Evolutionary conservation across 1,284 basidiomycete species (phyloP), one percentile per base, ranked within the genome.

Genomic region (Naganishia sp.): DNA sequence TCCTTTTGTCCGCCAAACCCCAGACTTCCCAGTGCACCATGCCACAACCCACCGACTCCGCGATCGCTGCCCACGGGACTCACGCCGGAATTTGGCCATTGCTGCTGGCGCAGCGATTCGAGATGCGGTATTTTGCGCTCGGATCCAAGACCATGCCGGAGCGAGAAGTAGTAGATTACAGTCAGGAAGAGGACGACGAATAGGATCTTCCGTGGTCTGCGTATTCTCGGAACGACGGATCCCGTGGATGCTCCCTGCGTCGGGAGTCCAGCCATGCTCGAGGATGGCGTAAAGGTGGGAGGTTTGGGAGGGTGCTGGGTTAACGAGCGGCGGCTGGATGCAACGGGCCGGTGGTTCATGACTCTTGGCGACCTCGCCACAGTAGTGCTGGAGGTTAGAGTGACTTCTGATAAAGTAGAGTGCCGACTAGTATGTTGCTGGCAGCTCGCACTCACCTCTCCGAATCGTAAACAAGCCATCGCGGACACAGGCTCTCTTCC

Each of bases 81-180:
- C 51, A 50, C 47, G 7, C 56, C 55, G 23, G 56, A 58, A 42
- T 52, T 51, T 28, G 45, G 23, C 51, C 39, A 39, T 6, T 41
- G 43, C 31, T 47, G 57, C 45, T 28, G 32, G 9, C 51, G 51
- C 9, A 51, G 65, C 17, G 57, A 61, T 28, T 66, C 58, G 21
- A 61, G 35, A 49, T 61, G 58, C 25, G 47, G 47, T n/a, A 58
- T 47, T 39, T 49, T 47, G 6, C 67, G 62, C 49, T 67, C 62
- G 18, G 70, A 68, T 13, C 77, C 77, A 2, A 80, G 70, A 0
- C 77, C 77, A 69, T 80, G 79, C 13, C 79, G 74, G 52, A 80
- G 72, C 9, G 76, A 77, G 68, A 77, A 78, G 76, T 77, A 80
- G 65, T 80, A 80, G 9, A 80, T 72, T 10, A 73, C 62, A 56